Evolutionary conservation across 192 early-diverging fungal genomes (phyloP).

Genomic region (Thamnidium elegans): DNA sequence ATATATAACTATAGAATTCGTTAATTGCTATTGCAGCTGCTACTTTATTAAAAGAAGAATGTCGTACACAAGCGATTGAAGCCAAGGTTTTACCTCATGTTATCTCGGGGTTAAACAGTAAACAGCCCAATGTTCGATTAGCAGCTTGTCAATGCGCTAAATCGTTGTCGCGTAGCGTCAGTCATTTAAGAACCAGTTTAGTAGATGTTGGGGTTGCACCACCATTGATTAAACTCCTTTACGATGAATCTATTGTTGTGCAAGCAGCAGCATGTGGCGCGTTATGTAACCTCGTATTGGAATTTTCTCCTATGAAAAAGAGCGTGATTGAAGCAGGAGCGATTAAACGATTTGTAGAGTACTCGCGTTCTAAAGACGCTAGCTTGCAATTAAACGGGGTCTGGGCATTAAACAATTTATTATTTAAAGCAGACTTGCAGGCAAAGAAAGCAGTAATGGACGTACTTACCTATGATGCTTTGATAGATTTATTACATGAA

Average conservation of each 20-base stretch:
- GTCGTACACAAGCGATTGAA: slow-evolving; percentile 73
- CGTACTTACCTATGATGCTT: slow-evolving; percentile 57
- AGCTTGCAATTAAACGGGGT: slow-evolving; percentile 66
- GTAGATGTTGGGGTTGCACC: slow-evolving; percentile 72
- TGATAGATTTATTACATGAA: slow-evolving; percentile 63
- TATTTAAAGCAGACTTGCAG: slow-evolving; percentile 65
- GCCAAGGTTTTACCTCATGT: slow-evolving; percentile 72
- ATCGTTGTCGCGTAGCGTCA: slow-evolving; percentile 73
- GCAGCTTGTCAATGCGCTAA: slow-evolving; percentile 81
- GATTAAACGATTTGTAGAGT: slow-evolving; percentile 64
- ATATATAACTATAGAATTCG: slow-evolving; percentile 50
- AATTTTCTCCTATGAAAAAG: slow-evolving; percentile 79
- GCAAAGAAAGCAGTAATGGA: slow-evolving; percentile 68
- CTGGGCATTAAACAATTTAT: slow-evolving; percentile 81
- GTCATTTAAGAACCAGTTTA: slow-evolving; percentile 70
- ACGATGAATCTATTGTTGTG: slow-evolving; percentile 59
- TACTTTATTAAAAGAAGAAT: slow-evolving; percentile 67
- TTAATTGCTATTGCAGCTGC: slow-evolving; percentile 70
- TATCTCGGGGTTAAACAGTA: slow-evolving; percentile 60
- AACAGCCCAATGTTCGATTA: slow-evolving; percentile 53
- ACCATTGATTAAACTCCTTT: slow-evolving; percentile 67
- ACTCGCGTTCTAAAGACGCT: slow-evolving; percentile 47
- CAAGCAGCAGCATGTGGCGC: slow-evolving; percentile 70
- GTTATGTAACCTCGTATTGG: slow-evolving; percentile 82
- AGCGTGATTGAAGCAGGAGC: slow-evolving; percentile 70